Percentiles rank a stretch among this genome's conserved stretches.
These are phyloP conservation scores for Domatiomyces globalis DNA, from an alignment of 2,329 filamentous ascomycete species.

Conservation along the genomic window DNA sequence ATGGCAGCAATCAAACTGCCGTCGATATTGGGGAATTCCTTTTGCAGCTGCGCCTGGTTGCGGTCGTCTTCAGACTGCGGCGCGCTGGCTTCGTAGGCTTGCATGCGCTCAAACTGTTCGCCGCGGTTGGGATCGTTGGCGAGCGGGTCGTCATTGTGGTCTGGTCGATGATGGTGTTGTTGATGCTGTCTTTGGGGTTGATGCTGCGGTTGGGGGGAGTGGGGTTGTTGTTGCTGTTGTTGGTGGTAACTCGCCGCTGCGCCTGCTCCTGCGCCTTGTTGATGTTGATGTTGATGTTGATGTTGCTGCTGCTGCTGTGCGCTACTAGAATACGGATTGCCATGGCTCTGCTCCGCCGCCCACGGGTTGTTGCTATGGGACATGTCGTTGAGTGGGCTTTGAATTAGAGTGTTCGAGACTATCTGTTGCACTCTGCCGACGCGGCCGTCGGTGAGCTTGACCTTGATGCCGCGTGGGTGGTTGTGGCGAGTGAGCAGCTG, in stretches of 20 bases:
- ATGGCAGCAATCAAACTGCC: conserved; percentile 18
- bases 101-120: conserved; percentile 17
- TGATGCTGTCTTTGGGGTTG: conserved; percentile 4
- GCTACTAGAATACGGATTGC: conserved; percentile 5
- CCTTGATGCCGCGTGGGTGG: conserved; percentile 67
- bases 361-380: conserved; percentile 11
- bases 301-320: conserved; percentile 5
- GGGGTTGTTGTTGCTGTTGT: neutral
- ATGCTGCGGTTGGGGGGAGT: conserved; percentile 2
- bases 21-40: conserved; percentile 19
- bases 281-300: neutral
- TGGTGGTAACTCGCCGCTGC: conserved; percentile 1
- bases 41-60: conserved; percentile 15
- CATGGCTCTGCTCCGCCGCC: conserved; percentile 6
- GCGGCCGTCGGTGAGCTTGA: conserved; percentile 55
- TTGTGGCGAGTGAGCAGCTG: conserved; percentile 59
- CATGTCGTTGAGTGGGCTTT: conserved; percentile 3
- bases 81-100: conserved; percentile 15
- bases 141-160: conserved; percentile 14
- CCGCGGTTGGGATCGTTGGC: conserved; percentile 12
- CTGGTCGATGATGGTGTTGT: conserved; percentile 2
- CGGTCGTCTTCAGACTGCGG: conserved; percentile 13
- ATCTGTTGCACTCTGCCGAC: conserved; percentile 55
- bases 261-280: neutral
- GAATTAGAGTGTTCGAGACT: neutral